A percentile compares a stretch with the other conserved stretches of the same genome.
Conservation (phyloP, 2,329 filamentous ascomycete species). For the Hypoxylon sp. region DNA sequence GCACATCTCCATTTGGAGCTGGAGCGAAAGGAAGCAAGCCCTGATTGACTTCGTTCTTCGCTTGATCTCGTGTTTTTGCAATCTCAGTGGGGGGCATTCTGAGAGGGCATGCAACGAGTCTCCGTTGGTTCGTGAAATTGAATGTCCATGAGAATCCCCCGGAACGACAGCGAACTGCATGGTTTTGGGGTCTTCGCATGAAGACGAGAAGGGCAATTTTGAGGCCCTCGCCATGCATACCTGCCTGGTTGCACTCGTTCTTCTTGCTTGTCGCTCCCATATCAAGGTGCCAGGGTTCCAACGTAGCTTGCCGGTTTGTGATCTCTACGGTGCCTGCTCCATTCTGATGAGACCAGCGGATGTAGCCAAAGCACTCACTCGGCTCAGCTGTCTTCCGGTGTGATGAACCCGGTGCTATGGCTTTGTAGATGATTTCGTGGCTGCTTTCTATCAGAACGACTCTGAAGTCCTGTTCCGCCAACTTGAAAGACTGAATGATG, state of each 20-base stretch:
- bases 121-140: slow-evolving; percentile 49
- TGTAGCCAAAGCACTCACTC: slow-evolving; percentile 52
- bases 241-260: slow-evolving; percentile 45
- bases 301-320: slow-evolving; percentile 49
- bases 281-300: slow-evolving; percentile 53
- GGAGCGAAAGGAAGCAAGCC: slow-evolving; percentile 36
- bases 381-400: neutral
- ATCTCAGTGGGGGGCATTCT: slow-evolving; percentile 31
- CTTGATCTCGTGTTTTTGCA: slow-evolving; percentile 16
- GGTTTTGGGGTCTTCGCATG: slow-evolving; percentile 49
- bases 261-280: slow-evolving; percentile 52
- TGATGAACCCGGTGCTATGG: neutral
- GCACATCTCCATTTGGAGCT: slow-evolving; percentile 37
- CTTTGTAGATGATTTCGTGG: slow-evolving; percentile 53
- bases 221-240: slow-evolving; percentile 54
- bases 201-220: slow-evolving; percentile 54
- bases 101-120: slow-evolving; percentile 41
- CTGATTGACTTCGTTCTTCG: slow-evolving; percentile 8
- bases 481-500: slow-evolving; percentile 48
- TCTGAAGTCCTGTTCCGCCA: slow-evolving; percentile 46
- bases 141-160: slow-evolving; percentile 53
- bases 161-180: slow-evolving; percentile 48
- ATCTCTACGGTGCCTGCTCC: slow-evolving; percentile 52
- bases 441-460: slow-evolving; percentile 44
- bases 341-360: slow-evolving; percentile 48